Base-by-base conservation (phyloP, 2,329 filamentous ascomycete genomes). In the Clarireedia hainanense region DNA sequence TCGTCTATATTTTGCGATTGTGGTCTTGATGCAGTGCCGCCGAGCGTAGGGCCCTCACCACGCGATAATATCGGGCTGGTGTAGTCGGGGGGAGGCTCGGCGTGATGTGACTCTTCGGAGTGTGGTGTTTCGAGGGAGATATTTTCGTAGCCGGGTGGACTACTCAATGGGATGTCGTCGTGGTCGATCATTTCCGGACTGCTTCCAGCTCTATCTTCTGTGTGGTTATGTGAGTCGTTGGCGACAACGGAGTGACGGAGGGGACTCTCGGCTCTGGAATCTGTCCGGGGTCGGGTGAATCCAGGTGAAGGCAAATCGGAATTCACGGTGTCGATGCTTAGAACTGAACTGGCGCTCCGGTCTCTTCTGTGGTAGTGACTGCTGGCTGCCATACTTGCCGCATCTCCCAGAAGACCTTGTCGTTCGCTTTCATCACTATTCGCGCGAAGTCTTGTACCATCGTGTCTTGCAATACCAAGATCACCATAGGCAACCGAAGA, bases 401-500 rank as follows among this genome's bases (percentile, higher is more conserved):
- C 83, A 61, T 86, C 84, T 36, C 85, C 87, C 12, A 92, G 75
- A 7, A 92, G 72, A 1, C 87, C 87, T 45, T 85, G 74, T 30
- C 83, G 76, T 67, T 92, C 87, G 20, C 55, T 89, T 62, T 91
- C 88, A 17, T 76, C 78, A 60, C 86, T 91, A 65, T 84, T 86
- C 37, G 85, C 86, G 30, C 89, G 79, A 27, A 94, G 72, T 47
- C 89, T 76, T 1, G 86, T 89, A 50, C 89, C 89, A 64, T 94
- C 89, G 64, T 88, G 87, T 46, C 86, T 77, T 0, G 86, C 88
- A 14, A 91, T 80, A 36, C 89, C 89, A 4, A 94, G 70, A 43
- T 89, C 86, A 9, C 80, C 86, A 64, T 94, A 94, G 45, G 84
- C 83, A 17, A 94, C 89, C 55, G 83, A 85, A 46, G 86, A 88